Base-by-base conservation (phyloP, 768 basidiomycete genomes). In the Tylopilus sp. region DNA sequence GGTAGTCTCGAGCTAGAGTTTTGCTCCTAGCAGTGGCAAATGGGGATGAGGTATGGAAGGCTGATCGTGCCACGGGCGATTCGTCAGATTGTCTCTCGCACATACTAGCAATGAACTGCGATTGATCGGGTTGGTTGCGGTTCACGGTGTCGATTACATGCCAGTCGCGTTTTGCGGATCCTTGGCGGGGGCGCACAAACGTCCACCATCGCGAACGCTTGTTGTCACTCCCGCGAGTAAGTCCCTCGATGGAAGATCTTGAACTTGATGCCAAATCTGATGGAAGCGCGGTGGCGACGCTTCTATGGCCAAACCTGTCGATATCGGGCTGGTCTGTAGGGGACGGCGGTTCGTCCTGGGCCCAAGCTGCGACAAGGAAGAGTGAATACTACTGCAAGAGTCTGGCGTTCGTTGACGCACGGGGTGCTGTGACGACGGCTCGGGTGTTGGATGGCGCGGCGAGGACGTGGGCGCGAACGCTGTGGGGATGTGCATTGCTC, bases 261-360 rank as follows among this genome's bases (percentile, higher is more conserved):
- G 76, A 77, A 16, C 54, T 57, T 10, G 84, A 85, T 26, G 74
- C 76, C 53, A 74, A 71, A 63, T 84, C 85, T 31, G 78, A 79
- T 16, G 78, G 74, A 14, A 76, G 76, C 34, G 74, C 64, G 30
- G 77, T 75, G 50, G 71, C 60, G 33, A 64, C 61, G 40, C 66
- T 71, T 52, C 64, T 60, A 21, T 65, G 59, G 44, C 57, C 58
- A 68, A 65, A 62, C 54, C 60, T 61, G 31, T 57, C 63, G 6
- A 62, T 58, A 28, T 82, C 78, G 38, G 64, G 64, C 29, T 67
- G 60, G 40, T 78, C 77, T 4, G 72, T 79, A 1, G 88, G 87
- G 0, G 88, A 89, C 5, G 87, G 87, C 5, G 88, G 88, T 63
- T 92, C 90, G 65, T 92, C 86, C 59, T 80, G 77, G 5, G 89